Percentiles rank a stretch among this genome's conserved stretches.
Conservation (phyloP, 257 asterid genomes). For the Fraxinus pennsylvanica region DNA sequence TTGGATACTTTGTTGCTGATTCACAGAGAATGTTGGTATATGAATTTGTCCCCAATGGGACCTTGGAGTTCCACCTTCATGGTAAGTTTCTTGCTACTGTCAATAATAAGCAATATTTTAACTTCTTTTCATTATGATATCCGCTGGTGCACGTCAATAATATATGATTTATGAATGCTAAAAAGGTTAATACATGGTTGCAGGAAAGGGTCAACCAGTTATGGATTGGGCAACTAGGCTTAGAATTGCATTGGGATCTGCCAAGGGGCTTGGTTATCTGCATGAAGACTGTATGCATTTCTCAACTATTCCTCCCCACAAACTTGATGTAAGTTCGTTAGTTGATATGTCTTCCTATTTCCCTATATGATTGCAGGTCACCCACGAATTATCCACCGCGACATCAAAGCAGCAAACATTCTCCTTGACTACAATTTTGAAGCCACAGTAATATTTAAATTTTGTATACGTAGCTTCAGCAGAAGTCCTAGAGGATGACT, state of each 20-base stretch:
- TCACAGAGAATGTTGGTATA: constrained; percentile 15
- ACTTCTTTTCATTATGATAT: too few relatives aligned
- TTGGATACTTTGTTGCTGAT: constrained; percentile 14
- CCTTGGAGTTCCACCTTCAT: constrained; percentile 23
- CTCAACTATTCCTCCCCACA: neutral
- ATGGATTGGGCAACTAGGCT: constrained; percentile 67
- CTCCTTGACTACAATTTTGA: constrained; percentile 57
- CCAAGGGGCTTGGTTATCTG: constrained; percentile 87
- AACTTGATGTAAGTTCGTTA: neutral
- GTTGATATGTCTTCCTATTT: neutral
- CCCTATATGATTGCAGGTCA: constrained; percentile 34
- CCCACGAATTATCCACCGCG: constrained; percentile 64
- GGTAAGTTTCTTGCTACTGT: neutral
- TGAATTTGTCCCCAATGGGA: constrained; percentile 9
- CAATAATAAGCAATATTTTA: neutral
- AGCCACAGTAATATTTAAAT: constrained; percentile 49
- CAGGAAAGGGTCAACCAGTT: constrained; percentile 13
- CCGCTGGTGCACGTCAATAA: neutral
- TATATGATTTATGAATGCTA: neutral
- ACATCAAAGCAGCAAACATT: constrained; percentile 63
- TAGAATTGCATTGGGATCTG: constrained; percentile 77
- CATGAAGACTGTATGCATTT: constrained; percentile 76
- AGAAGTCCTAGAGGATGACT: neutral
- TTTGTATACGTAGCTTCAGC: neutral
- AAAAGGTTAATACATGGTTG: neutral